Evolutionary conservation across 2,329 filamentous ascomycete genomes (phyloP), one percentile per base, ranked within the genome.

Genomic region (Phaeosphaeria sp.): DNA sequence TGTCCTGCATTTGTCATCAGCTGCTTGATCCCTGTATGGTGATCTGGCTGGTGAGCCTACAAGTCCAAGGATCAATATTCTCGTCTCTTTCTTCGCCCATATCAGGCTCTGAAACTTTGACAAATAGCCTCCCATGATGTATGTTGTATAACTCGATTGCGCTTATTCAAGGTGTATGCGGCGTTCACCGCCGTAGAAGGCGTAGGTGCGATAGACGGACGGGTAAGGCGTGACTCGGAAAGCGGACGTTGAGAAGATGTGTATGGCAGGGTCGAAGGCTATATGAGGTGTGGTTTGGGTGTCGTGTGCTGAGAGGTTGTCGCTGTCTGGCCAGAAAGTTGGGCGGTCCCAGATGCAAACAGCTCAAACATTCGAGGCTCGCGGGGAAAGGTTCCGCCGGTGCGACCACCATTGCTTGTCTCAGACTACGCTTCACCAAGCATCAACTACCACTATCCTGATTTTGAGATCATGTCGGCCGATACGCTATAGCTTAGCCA

Each of bases 61-160:
- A 80, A 97, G 87, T 73, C 93, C 93, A 60, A 97, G 81, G 68
- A 97, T 97, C 78, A 99, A 81, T 81, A 99, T 99, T 71, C 95
- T 85, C 65, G 97, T 97, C 82, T 99, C 95, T 83, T 98, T 99
- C 84, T 98, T 98, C 43, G 91, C 83, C 89, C 91, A 98, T 61
- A 76, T 68, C 36, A 75, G 53, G 49, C 64, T 61, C 53, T 61
- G 60, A 9, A 76, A 71, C 27, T 69, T 73, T 20, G 73, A 76
- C 40, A 74, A 47, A 44, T 71, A 73, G 45, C 67, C 69, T 20
- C 73, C 73, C 73, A 76, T 76, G 30, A 30, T 73, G 69, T 65
- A 56, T 55, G 51, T 30, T 61, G 36, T 60, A 30, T 60, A 50
- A 53, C 22, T 42, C 42, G 15, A 54, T 51, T 55, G 61, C 61